These are phyloP conservation scores for Castanea sativa DNA, from an alignment of 306 rosid genomes.

Conservation along the genomic window DNA sequence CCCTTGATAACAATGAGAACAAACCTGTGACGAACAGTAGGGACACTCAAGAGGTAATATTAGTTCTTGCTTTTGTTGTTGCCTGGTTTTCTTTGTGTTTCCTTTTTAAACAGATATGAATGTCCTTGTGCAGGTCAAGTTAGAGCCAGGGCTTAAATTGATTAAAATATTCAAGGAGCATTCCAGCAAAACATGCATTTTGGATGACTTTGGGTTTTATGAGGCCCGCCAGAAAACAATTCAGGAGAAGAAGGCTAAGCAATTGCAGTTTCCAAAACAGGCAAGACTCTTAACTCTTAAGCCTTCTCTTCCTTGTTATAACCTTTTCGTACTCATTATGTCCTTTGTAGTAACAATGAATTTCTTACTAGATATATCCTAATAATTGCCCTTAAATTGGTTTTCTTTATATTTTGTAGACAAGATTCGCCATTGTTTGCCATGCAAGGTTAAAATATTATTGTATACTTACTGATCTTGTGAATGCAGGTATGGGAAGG, in stretches of 20 bases:
- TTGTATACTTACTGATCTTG: background rate
- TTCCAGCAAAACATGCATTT: conserved; percentile 75
- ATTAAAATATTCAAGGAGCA: conserved; percentile 79
- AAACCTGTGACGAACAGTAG: conserved; percentile 95
- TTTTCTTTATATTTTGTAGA: background rate
- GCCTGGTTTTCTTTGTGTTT: background rate
- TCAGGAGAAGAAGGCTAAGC: conserved; percentile 88
- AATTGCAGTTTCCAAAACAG: conserved; percentile 78
- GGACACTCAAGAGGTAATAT: conserved; percentile 90
- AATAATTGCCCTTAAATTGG: background rate
- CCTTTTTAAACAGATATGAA: conserved; percentile 3
- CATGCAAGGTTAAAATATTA: background rate
- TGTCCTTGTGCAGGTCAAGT: conserved; percentile 47
- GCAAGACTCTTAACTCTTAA: conserved; percentile 16
- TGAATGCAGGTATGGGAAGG: conserved; percentile 87
- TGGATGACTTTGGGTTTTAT: conserved; percentile 87
- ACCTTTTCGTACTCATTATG: background rate
- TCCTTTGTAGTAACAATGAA: background rate
- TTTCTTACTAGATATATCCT: background rate
- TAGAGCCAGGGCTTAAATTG: conserved; percentile 78
- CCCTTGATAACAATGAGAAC: conserved; percentile 91
- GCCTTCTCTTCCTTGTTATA: background rate
- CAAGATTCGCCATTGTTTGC: background rate
- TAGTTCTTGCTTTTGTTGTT: background rate
- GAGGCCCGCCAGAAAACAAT: conserved; percentile 88